phyloP scores from a whole-genome alignment of 2,329 filamentous ascomycete species.

The Lachnellula occidentalis region DNA sequence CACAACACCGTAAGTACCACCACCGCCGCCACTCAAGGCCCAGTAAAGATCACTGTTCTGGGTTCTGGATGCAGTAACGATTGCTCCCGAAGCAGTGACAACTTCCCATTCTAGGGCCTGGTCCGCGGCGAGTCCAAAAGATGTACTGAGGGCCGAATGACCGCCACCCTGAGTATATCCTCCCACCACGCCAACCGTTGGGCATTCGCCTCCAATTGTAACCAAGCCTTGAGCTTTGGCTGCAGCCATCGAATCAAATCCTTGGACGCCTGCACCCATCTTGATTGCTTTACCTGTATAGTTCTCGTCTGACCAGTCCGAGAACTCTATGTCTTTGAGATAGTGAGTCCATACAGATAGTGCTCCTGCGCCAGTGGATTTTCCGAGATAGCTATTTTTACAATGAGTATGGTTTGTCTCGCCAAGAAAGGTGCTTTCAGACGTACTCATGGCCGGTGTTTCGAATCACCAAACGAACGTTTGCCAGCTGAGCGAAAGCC shows the following conservation, averaged over 20 bases:
- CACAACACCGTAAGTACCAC: slow-evolving; percentile 53
- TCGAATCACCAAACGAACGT: slow-evolving; percentile 42
- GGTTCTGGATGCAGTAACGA: slow-evolving; percentile 42
- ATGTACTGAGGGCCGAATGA: slow-evolving; percentile 46
- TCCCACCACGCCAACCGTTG: slow-evolving; percentile 52
- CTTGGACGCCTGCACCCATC: slow-evolving; percentile 49
- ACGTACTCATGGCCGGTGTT: slow-evolving; percentile 51
- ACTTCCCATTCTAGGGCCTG: slow-evolving; percentile 52
- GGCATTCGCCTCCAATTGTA: slow-evolving; percentile 49
- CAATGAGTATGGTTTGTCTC: too few species aligned
- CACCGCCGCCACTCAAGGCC: slow-evolving; percentile 56
- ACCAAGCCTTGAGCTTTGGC: slow-evolving; percentile 38
- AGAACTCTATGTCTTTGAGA: slow-evolving; percentile 41
- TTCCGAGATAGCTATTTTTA: slow-evolving; percentile 41
- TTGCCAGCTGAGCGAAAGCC: slow-evolving; percentile 32
- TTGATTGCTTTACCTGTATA: slow-evolving; percentile 50
- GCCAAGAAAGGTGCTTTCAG: too few species aligned
- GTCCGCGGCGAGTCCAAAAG: slow-evolving; percentile 55
- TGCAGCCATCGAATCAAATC: slow-evolving; percentile 39
- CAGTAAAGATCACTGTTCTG: slow-evolving; percentile 56
- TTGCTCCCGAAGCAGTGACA: slow-evolving; percentile 44
- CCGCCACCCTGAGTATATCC: slow-evolving; percentile 58
- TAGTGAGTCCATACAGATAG: slow-evolving; percentile 52
- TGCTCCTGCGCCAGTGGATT: slow-evolving; percentile 56
- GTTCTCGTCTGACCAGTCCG: slow-evolving; percentile 34